Evolutionary conservation across 2,329 filamentous ascomycete species (phyloP), one percentile per base, ranked within the genome.

Genomic region (Pestalotiopsis sp.): DNA sequence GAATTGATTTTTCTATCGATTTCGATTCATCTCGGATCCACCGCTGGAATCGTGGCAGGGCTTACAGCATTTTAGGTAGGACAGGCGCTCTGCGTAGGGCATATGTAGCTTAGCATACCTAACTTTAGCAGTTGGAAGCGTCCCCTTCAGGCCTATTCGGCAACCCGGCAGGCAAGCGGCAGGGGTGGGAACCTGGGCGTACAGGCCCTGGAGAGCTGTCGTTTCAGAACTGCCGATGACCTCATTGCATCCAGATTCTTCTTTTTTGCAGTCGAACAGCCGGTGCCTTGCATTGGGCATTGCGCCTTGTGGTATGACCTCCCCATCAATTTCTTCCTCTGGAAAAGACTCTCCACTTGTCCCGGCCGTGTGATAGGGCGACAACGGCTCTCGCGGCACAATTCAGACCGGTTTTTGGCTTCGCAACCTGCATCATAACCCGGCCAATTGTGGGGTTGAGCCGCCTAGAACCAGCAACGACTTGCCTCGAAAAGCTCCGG

Each of bases 221-320:
- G 61, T 64, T 64, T 64, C 61, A 64, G 23, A 64, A 38, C 36
- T 25, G 23, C 38, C 61, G 17, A 64, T 64, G 61, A 64, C 61
- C 61, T 64, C 61, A 64, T 64, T 49, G 61, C 49, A 49, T 39
- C 36, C 61, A 36, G 36, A 41, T 9, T 25, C 39, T 52, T 13
- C 61, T 41, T 3, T 17, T 36, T 7, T 17, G 59, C 59, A 41
- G 14, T 9, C 56, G 20, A 13, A 12, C 27, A 17, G 57, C 23
- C 59, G 23, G 61, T 52, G 61, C 61, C 38, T 64, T 64, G 61
- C 41, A 52, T 11, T 31, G n/a, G n/a, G 36, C 36, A 62, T 36
- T 62, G 13, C n/a, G n/a, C n/a, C 36, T 39, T 14, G 38, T 52
- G 23, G 38, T 49, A 41, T 23, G 59, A 62, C 31, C 31, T 62